Conservation (phyloP, 192 early-diverging fungal genomes). For the Haplosporangium gracile region DNA sequence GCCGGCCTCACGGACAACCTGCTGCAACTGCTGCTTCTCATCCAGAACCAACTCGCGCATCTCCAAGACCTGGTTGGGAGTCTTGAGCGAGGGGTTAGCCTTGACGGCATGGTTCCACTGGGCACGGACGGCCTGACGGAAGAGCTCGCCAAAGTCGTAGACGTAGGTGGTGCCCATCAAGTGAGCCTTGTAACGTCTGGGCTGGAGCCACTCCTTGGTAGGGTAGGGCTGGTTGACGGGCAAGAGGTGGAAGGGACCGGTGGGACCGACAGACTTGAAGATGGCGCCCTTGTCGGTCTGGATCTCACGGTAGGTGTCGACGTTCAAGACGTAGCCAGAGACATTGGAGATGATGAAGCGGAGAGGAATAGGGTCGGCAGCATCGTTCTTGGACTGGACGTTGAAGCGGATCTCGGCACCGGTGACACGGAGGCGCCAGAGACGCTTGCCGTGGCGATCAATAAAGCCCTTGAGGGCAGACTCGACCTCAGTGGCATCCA, state of each 20-base stretch:
- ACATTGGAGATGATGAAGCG: conserved; percentile 94
- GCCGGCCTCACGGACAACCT: conserved; percentile 85
- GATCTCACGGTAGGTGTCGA: conserved; percentile 94
- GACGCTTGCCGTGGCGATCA: conserved; percentile 93
- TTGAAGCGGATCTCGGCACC: conserved; percentile 98
- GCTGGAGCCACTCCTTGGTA: conserved; percentile 96
- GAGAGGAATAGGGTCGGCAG: conserved; percentile 74
- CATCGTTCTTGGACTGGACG: conserved; percentile 72
- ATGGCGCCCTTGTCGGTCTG: conserved; percentile 86
- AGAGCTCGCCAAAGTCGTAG: conserved; percentile 99
- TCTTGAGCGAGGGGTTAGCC: conserved; percentile 58
- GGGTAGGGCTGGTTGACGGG: conserved; percentile 87
- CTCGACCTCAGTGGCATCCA: conserved; percentile 89
- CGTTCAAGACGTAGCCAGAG: conserved; percentile 91
- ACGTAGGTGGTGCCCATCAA: conserved; percentile 98
- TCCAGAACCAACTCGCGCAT: conserved; percentile 91
- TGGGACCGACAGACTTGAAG: conserved; percentile 85
- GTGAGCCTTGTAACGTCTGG: conserved; percentile 97
- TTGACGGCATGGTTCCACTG: conserved; percentile 77
- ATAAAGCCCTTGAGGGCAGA: conserved; percentile 88
- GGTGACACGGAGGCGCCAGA: conserved; percentile 95
- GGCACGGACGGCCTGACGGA: conserved; percentile 87
- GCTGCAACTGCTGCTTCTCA: conserved; percentile 80
- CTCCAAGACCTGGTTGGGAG: conserved; percentile 77
- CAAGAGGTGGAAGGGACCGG: conserved; percentile 87